Percentiles rank a stretch among this genome's conserved stretches.
These are phyloP conservation scores for Dryas drummondii DNA, from an alignment of 306 rosid genomes.

Conservation along the genomic window DNA sequence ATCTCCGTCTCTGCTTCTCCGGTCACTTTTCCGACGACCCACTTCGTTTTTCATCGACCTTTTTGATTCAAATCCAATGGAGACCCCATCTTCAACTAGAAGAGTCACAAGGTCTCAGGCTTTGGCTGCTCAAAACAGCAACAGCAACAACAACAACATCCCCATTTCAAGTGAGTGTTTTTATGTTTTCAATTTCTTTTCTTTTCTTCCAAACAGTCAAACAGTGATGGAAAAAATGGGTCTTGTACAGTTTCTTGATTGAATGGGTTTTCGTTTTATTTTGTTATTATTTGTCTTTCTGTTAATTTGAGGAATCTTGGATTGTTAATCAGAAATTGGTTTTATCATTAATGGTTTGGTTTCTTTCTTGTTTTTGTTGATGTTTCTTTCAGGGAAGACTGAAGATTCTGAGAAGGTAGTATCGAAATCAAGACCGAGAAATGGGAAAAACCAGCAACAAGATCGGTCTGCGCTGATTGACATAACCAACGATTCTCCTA, in stretches of 20 bases:
- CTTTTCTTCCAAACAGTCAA: not conserved
- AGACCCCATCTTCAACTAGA: constrained; percentile 82
- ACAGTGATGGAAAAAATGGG: not conserved
- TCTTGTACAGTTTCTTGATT: constrained; percentile 1
- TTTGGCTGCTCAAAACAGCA: constrained; percentile 21
- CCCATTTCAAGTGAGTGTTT: constrained; percentile 60
- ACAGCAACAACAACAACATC: constrained; percentile 35
- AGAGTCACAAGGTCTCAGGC: constrained; percentile 75
- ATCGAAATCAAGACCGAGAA: constrained; percentile 50
- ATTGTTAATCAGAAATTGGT: not conserved
- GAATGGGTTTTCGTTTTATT: not conserved
- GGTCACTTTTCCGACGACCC: constrained; percentile 4
- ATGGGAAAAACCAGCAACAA: constrained; percentile 46
- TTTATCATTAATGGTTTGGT: not conserved
- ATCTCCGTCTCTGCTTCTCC: not conserved
- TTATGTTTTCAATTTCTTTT: constrained; percentile 1
- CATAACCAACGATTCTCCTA: constrained; percentile 88
- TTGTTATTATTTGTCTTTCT: no score
- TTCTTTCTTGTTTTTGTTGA: not conserved
- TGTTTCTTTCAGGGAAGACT: constrained; percentile 42
- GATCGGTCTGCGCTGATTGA: constrained; percentile 71
- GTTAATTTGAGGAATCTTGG: not conserved
- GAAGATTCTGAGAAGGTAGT: constrained; percentile 52
- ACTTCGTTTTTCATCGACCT: not conserved
- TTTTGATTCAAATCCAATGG: constrained; percentile 49